Conservation (phyloP, 352 stramenopile species). For the Phytophthora cajani region DNA sequence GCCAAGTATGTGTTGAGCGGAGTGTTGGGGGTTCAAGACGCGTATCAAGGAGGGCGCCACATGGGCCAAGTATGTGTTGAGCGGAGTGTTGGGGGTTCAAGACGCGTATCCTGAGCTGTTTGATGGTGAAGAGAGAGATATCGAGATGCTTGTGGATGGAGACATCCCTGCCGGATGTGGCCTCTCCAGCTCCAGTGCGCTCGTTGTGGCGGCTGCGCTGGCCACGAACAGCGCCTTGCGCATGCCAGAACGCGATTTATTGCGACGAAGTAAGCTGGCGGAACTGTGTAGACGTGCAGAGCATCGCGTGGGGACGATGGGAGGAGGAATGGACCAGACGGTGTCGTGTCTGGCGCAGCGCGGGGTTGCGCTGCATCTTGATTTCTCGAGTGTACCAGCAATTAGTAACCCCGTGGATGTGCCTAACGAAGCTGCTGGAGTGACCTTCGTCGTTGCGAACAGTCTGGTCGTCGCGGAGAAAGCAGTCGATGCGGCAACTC, state of each 20-base stretch:
- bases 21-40: conserved; percentile 29
- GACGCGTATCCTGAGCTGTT: conserved; percentile 23
- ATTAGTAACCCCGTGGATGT: conserved; percentile 20
- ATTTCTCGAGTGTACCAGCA: conserved; percentile 49
- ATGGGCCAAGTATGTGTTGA: conserved; percentile 54
- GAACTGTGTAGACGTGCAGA: conserved; percentile 65
- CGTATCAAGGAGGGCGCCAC: conserved; percentile 2
- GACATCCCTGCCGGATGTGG: conserved; percentile 71
- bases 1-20: conserved; percentile 52
- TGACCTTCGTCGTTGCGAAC: conserved; percentile 81
- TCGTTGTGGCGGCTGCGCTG: conserved; percentile 77
- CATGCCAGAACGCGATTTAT: conserved; percentile 5
- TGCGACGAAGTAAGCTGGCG: conserved; percentile 52
- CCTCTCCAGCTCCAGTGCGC: conserved; percentile 80
- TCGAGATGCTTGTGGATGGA: conserved; percentile 74
- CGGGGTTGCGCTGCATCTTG: conserved; percentile 63
- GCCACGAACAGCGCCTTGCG: conserved; percentile 35
- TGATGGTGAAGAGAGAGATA: background rate
- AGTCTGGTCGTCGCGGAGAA: conserved; percentile 74
- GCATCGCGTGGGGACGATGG: conserved; percentile 74
- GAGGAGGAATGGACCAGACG: conserved; percentile 88
- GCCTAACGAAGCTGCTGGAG: conserved; percentile 26
- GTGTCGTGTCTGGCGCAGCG: conserved; percentile 60
- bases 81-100: conserved; percentile 37
- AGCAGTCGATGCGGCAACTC: conserved; percentile 62